Conservation (phyloP, 495 filamentous ascomycete genomes). For the Penicillium angulare region DNA sequence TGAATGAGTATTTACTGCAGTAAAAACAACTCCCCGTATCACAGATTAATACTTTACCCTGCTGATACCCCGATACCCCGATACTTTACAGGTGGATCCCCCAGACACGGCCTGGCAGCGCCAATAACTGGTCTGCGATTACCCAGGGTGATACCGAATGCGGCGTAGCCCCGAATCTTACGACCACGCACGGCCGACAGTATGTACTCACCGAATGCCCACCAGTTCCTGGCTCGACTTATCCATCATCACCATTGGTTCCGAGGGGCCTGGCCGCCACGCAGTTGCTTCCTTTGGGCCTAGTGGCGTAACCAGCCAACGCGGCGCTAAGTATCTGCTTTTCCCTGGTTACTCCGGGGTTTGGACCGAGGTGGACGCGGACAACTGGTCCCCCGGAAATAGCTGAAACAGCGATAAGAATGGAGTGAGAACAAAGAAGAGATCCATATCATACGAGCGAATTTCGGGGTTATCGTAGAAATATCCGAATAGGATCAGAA, state of each 20-base stretch:
- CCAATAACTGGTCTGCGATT: conserved; percentile 20
- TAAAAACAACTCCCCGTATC: not conserved
- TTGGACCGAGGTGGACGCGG: not conserved
- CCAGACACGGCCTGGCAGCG: not conserved
- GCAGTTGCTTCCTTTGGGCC: conserved; percentile 5
- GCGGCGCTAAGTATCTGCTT: conserved; percentile 3
- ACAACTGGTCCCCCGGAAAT: too few species aligned
- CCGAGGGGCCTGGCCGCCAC: conserved; percentile 1
- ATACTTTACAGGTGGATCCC: conserved; percentile 9
- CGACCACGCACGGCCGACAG: conserved; percentile 17
- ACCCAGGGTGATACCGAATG: conserved; percentile 23
- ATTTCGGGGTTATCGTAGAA: too few species aligned
- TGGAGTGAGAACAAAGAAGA: not conserved
- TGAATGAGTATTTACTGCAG: too few species aligned
- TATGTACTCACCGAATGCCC: conserved; percentile 1
- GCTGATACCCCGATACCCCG: too few species aligned
- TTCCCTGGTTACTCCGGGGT: conserved; percentile 8
- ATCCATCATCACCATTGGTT: conserved; percentile 12
- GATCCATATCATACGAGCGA: too few species aligned
- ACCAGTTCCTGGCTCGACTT: conserved; percentile 20
- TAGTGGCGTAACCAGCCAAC: conserved; percentile 12
- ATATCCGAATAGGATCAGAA: too few species aligned
- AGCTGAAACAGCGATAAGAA: conserved; percentile 5
- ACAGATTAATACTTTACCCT: too few species aligned
- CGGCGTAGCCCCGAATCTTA: conserved; percentile 22